These are phyloP conservation scores for Pleurotus ostreatus DNA, from an alignment of 768 basidiomycete genomes.

Conservation along the genomic window DNA sequence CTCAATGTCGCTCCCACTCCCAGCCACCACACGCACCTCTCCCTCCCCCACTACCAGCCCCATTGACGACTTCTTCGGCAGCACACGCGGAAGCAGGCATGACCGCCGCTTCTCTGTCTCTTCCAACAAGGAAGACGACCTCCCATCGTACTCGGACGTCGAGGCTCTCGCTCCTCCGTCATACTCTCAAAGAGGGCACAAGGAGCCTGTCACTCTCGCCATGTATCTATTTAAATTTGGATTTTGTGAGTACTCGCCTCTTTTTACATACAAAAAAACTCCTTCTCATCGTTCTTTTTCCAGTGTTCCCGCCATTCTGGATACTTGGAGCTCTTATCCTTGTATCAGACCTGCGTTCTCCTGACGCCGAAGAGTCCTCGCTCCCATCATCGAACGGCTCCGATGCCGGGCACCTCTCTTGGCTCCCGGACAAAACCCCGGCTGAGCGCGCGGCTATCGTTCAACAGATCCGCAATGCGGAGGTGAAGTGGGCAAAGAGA, in stretches of 20 bases:
- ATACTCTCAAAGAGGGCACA: conserved; percentile 12
- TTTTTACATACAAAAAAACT: background rate
- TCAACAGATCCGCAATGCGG: conserved; percentile 40
- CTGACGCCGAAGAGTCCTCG: conserved; percentile 10
- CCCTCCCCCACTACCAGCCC: background rate
- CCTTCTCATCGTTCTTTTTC: background rate
- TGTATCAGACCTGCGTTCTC: conserved; percentile 33
- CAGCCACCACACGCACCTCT: background rate
- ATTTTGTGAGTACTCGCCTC: conserved; percentile 33
- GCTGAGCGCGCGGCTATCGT: conserved; percentile 45
- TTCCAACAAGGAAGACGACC: conserved; percentile 4
- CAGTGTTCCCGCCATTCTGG: conserved; percentile 49
- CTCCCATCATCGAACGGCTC: background rate
- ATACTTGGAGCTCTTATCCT: conserved; percentile 36
- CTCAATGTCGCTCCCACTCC: background rate
- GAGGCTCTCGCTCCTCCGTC: conserved; percentile 1
- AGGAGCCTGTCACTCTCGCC: conserved; percentile 39
- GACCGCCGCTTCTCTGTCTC: conserved; percentile 3
- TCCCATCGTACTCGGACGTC: conserved; percentile 5
- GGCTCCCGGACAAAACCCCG: conserved; percentile 55
- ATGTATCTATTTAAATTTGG: conserved; percentile 44
- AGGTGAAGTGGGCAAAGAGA: conserved; percentile 53
- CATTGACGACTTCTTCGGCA: background rate
- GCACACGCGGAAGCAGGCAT: conserved; percentile 1
- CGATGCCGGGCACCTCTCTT: conserved; percentile 15